Base-by-base conservation (phyloP, 2,329 filamentous ascomycete species). In the Ploettnerulaceae sp. region DNA sequence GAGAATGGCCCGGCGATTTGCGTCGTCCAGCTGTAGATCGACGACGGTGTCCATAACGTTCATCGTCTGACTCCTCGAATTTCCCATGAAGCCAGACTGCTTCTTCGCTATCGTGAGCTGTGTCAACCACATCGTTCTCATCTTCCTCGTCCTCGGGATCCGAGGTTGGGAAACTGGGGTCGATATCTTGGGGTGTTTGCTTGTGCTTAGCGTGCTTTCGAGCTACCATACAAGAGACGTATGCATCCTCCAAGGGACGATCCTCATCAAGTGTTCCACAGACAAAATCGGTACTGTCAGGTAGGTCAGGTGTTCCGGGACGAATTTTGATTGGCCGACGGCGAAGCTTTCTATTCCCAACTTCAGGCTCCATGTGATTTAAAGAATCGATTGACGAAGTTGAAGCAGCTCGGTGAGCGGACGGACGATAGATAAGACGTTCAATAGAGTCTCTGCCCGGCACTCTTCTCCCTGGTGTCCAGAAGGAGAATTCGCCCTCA, bases 221-320 rank as follows among this genome's bases (percentile, higher is more conserved):
- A 45, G 87, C 82, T 60, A 90, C 86, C 48, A 94, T 76, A 59
- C 86, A 89, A 2, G 87, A 86, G 46, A 95, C 77, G 65, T 96
- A 98, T 0, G 89, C 91, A 57, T 90, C 89, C 64, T 98, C 93
- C n/a, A 97, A 70, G 2, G 89, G 89, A 34, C 89, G 82, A 61
- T 98, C 93, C 67, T 98, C 93, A 56, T 98, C 93, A 15, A 98
- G 74, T 1, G 93, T 98, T 48, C 93, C 93, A 61, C 93, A 97
- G n/a, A 98, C 93, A 57, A 98, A 98, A 66, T 98, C 93, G 11
- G 93, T 97, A 67, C 90, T 96, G 66, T 98, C 93, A 1, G 93
- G 93, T 8, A 98, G 74, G 62, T 95, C 89, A 2, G 88, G 87
- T 1, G 85, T 86, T 18, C 76, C 75, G 29, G 80, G 76, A 17